A percentile compares a stretch with the other conserved stretches of the same genome.
phyloP scores from a whole-genome alignment of 2,329 filamentous ascomycete genomes.

The Trichoderma atroviride region DNA sequence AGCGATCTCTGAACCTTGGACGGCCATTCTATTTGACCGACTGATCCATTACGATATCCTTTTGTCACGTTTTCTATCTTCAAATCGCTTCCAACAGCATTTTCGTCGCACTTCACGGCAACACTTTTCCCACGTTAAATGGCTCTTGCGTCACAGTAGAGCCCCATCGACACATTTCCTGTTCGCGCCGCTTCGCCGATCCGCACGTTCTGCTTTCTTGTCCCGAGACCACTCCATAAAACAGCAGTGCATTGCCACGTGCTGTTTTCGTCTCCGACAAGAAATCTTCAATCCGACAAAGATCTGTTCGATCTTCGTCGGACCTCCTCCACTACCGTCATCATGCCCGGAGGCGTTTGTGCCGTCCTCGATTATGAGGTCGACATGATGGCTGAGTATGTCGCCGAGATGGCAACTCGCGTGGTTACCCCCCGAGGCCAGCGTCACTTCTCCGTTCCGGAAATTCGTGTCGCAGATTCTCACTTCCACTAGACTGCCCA shows the following conservation, averaged over 20 bases:
- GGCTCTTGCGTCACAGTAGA: conserved; percentile 38
- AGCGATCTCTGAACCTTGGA: conserved; percentile 22
- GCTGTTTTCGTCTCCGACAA: conserved; percentile 28
- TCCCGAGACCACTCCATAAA: conserved; percentile 5
- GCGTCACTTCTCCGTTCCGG: conserved; percentile 72
- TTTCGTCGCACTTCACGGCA: conserved; percentile 31
- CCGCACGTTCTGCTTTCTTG: conserved; percentile 25
- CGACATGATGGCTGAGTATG: conserved; percentile 93
- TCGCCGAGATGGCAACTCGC: conserved; percentile 79
- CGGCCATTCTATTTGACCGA: conserved; percentile 21
- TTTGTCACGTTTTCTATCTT: conserved; percentile 15
- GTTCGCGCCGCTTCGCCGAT: conserved; percentile 26
- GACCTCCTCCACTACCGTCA: conserved; percentile 42
- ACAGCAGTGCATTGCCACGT: conserved; percentile 18
- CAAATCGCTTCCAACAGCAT: conserved; percentile 5
- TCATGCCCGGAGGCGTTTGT: conserved; percentile 80
- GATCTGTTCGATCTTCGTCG: conserved; percentile 47
- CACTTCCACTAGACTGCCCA: conserved; percentile 85
- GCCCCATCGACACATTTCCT: conserved; percentile 26
- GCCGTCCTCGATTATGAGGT: conserved; percentile 96
- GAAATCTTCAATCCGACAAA: conserved; percentile 40
- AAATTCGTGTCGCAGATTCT: conserved; percentile 93
- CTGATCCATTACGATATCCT: conserved; percentile 28
- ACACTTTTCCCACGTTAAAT: conserved; percentile 38
- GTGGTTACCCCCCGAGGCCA: conserved; percentile 55